Conservation (phyloP, 2,329 filamentous ascomycete species). For the Penicillium digitatum region DNA sequence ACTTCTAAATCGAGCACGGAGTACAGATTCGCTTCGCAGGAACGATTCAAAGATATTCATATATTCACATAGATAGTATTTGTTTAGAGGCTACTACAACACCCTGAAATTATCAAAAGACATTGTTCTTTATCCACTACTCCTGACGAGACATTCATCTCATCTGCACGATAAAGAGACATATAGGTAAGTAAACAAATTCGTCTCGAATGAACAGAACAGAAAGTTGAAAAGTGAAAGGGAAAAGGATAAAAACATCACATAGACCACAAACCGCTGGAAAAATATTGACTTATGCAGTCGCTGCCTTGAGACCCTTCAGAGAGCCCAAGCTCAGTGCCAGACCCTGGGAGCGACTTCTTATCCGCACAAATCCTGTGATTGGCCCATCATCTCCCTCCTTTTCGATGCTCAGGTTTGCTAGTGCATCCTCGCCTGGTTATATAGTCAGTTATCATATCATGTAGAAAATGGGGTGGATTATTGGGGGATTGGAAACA, state of each 20-base stretch:
- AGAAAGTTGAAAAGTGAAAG: slow-evolving; percentile 18
- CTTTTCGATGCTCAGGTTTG: slow-evolving; percentile 96
- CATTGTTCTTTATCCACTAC: slow-evolving; percentile 27
- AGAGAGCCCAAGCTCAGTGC: slow-evolving; percentile 89
- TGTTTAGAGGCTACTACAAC: neutral
- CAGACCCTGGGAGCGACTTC: slow-evolving; percentile 91
- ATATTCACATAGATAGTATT: neutral
- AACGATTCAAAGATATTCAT: neutral
- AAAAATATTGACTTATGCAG: slow-evolving; percentile 36
- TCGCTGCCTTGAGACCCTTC: slow-evolving; percentile 80
- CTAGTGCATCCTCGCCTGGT: slow-evolving; percentile 92
- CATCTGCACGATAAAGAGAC: slow-evolving; percentile 25
- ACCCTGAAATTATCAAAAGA: slow-evolving; percentile 7
- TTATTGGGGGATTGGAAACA: slow-evolving; percentile 37
- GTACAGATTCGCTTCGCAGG: no score
- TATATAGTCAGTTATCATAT: slow-evolving; percentile 21
- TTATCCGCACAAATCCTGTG: slow-evolving; percentile 95
- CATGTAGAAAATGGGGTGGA: neutral
- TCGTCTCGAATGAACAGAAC: slow-evolving; percentile 26
- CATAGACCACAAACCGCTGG: slow-evolving; percentile 31
- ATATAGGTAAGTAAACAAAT: slow-evolving; percentile 28
- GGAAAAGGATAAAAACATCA: slow-evolving; percentile 23
- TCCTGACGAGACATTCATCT: slow-evolving; percentile 18
- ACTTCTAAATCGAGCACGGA: neutral
- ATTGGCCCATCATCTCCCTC: slow-evolving; percentile 93